phyloP scores from a whole-genome alignment of 2,329 filamentous ascomycete species.

The Meredithiella fracta region DNA sequence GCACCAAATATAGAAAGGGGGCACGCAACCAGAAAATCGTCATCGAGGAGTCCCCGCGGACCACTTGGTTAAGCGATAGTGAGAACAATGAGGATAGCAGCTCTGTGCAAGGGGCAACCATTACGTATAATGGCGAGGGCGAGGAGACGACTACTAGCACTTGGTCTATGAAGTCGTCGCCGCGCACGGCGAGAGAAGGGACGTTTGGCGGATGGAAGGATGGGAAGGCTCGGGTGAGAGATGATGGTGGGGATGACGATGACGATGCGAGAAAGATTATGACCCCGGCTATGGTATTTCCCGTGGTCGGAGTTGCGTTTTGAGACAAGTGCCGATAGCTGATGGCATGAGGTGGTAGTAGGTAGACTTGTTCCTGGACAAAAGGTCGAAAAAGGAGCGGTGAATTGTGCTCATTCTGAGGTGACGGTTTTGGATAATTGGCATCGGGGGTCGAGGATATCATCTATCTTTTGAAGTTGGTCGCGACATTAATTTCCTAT shows the following conservation, averaged over 20 bases:
- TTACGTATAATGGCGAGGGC: not conserved
- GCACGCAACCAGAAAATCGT: not conserved
- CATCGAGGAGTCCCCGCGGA: not conserved
- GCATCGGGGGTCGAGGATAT: no score
- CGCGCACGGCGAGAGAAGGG: no score
- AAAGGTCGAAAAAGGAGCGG: no score
- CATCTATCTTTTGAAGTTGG: no score
- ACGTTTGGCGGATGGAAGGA: no score
- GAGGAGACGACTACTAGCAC: not conserved
- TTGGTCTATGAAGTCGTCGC: no score
- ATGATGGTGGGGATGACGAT: not conserved
- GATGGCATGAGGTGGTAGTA: no score
- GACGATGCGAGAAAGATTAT: not conserved
- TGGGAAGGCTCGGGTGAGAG: not conserved
- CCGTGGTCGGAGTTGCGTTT: conserved; percentile 2
- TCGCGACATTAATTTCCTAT: no score
- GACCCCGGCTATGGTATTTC: not conserved
- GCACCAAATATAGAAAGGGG: not conserved
- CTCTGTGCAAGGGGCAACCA: no score
- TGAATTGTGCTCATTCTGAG: no score
- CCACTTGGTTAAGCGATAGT: not conserved
- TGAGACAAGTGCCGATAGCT: not conserved
- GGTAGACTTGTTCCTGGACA: no score
- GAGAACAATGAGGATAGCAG: not conserved
- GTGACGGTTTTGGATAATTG: no score